These are phyloP conservation scores for Neurospora sp. DNA, from an alignment of 495 filamentous ascomycete species.

Conservation along the genomic window DNA sequence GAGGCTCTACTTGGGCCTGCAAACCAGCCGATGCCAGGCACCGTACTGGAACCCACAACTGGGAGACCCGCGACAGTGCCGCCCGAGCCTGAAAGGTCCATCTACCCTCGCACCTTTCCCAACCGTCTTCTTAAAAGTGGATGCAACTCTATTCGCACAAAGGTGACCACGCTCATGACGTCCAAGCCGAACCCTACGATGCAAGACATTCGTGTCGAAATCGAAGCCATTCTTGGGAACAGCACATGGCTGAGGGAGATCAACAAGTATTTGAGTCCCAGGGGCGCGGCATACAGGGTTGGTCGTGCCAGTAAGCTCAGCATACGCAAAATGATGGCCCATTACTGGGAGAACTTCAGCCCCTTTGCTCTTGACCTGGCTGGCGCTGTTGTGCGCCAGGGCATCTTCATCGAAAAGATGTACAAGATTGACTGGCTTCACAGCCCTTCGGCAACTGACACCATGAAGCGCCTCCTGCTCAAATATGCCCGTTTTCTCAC, in stretches of 20 bases:
- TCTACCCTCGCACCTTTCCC: constrained; percentile 42
- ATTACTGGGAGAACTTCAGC: constrained; percentile 69
- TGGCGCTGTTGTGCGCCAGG: constrained; percentile 72
- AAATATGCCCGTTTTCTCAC: constrained; percentile 64
- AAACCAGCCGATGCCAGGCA: constrained; percentile 53
- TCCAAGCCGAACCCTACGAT: constrained; percentile 26
- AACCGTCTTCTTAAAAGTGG: constrained; percentile 45
- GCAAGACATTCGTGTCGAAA: constrained; percentile 28
- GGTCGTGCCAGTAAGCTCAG: constrained; percentile 32
- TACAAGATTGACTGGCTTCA: constrained; percentile 67
- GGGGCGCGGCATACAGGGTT: constrained; percentile 7
- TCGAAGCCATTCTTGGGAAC: constrained; percentile 32
- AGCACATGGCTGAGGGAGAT: constrained; percentile 15
- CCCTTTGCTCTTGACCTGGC: constrained; percentile 65
- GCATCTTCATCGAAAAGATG: constrained; percentile 77
- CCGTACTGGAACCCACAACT: constrained; percentile 35
- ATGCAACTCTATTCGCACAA: constrained; percentile 17
- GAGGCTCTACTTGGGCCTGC: constrained; percentile 28
- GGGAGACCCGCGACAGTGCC: constrained; percentile 22
- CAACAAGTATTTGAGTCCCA: constrained; percentile 8
- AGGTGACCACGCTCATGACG: constrained; percentile 26
- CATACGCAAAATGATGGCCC: constrained; percentile 64
- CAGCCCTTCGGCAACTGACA: constrained; percentile 50
- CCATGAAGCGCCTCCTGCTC: constrained; percentile 53
- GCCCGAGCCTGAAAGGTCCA: neutral